These are phyloP conservation scores for Rhodotorula sp. DNA, from an alignment of 1,284 basidiomycete genomes.

Conservation along the genomic window DNA sequence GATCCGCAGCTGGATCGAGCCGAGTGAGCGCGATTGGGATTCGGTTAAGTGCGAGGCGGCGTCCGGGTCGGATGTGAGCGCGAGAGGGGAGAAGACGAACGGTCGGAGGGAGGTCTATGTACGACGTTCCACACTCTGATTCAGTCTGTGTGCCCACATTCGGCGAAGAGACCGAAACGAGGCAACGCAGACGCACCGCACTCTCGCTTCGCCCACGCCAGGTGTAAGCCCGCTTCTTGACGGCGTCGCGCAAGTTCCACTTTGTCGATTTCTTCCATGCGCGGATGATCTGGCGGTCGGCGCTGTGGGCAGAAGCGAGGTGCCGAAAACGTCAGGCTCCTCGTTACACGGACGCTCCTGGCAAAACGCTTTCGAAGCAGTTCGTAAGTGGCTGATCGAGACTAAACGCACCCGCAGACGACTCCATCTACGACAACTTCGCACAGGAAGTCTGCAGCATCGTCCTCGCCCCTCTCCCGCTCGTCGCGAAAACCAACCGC, in stretches of 20 bases:
- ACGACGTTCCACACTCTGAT: too few species aligned
- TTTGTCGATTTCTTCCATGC: not conserved
- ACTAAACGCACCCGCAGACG: not conserved
- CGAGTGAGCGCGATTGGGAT: not conserved
- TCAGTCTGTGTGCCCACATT: too few species aligned
- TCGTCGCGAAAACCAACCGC: slow-evolving; percentile 4
- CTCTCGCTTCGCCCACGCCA: slow-evolving; percentile 1
- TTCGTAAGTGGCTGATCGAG: not conserved
- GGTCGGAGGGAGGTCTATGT: slow-evolving; percentile 1
- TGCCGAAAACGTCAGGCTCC: too few species aligned
- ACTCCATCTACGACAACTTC: not conserved
- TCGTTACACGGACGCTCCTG: not conserved
- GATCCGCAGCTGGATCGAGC: slow-evolving; percentile 5
- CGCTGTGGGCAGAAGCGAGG: not conserved
- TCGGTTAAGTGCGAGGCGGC: not conserved
- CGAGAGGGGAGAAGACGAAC: slow-evolving; percentile 1
- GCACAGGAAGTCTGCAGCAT: not conserved
- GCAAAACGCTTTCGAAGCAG: too few species aligned
- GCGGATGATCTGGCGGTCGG: not conserved
- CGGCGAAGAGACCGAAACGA: too few species aligned
- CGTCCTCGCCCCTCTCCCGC: not conserved
- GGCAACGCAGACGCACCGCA: not conserved
- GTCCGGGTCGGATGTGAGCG: not conserved
- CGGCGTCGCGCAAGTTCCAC: not conserved
- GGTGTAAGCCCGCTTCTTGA: not conserved